Evolutionary conservation across 1,284 basidiomycete species (phyloP), one percentile per base, ranked within the genome.

Genomic region (Bjerkandera adusta): DNA sequence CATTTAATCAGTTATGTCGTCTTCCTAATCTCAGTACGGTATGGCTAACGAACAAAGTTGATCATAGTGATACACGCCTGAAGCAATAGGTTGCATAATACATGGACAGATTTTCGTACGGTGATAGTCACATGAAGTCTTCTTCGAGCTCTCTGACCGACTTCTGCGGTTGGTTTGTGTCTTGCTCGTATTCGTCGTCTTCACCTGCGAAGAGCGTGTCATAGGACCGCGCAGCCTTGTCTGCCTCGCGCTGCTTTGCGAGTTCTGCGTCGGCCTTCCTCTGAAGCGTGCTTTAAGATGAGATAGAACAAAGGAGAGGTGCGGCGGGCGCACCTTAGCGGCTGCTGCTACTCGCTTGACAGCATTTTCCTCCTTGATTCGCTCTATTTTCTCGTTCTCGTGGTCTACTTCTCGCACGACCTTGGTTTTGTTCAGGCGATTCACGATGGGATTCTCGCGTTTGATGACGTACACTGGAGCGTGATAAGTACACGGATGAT

Each of bases 361-460:
- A 4, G 81, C 77, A 25, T 76, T 81, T 66, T 95, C 92, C 47
- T 74, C 72, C 59, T 90, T 87, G 51, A 90, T 65, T n/a, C 93
- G 77, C 15, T 94, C 92, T 36, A 92, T 73, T 15, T 78, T 75
- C 57, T 97, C 93, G 48, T 88, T 80, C 63, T 98, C 95, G 59
- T 97, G 93, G 60, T 98, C 92, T 3, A 98, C 92, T 43, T 82
- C 76, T 33, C 75, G 76, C 66, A 90, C 90, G 35, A 81, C 69
- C 61, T 95, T 97, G 11, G 95, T 97, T 72, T 98, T 99, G 70
- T 95, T 96, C 37, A 99, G 69, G 15, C 96, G 79, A 61, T 98
- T 98, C 21, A 99, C 89, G 47, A 97, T 90, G 2, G 76, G 65
- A 60, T 98, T 99, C 55, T 97, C 89, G 32, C 94, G 83, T 47